Evolutionary conservation across 2,329 filamentous ascomycete genomes (phyloP), one percentile per base, ranked within the genome.

Genomic region (Aspergillus ochraceus): DNA sequence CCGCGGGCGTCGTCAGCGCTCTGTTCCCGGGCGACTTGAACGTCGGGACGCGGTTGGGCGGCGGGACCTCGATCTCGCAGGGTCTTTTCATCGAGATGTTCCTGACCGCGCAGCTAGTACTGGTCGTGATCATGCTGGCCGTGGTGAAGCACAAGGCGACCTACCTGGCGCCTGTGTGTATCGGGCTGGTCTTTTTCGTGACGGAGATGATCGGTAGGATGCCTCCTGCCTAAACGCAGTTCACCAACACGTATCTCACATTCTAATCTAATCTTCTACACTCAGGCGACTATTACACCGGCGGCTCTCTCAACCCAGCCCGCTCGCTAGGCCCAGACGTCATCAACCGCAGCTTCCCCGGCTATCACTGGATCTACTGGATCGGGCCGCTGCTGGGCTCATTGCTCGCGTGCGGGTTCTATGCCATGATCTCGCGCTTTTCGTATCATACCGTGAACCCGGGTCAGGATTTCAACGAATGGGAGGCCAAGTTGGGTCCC

Each of bases 121-220:
- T 90, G 55, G 83, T 86, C 2, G 84, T 90, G 30, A 84, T 87
- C 71, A 88, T 91, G 84, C 80, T 91, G 49, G 88, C 88, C 0
- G 85, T 86, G 4, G 88, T 91, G 71, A 91, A 92, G 76, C 88
- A 91, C 72, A 86, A 87, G 49, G 85, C 86, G 2, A 92, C 89
- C 0, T 90, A 83, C 69, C 76, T 91, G 1, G 89, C 89, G 0
- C 89, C 90, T 0, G 77, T 92, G 3, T 88, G 87, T 12, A 90
- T 92, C 65, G 90, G 90, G 1, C 74, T 91, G 2, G 80, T 88
- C 0, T 81, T 92, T 55, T 91, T 92, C 72, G 82, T 91, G 49
- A 78, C 79, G 0, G 80, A 86, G 59, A 62, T 86, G 53, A 75
- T 79, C 4, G 82, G 81, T 74, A 69, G 32, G 68, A 62, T 9